These are phyloP conservation scores for Beauveria sp. DNA, from an alignment of 2,329 filamentous ascomycete genomes.

Conservation along the genomic window DNA sequence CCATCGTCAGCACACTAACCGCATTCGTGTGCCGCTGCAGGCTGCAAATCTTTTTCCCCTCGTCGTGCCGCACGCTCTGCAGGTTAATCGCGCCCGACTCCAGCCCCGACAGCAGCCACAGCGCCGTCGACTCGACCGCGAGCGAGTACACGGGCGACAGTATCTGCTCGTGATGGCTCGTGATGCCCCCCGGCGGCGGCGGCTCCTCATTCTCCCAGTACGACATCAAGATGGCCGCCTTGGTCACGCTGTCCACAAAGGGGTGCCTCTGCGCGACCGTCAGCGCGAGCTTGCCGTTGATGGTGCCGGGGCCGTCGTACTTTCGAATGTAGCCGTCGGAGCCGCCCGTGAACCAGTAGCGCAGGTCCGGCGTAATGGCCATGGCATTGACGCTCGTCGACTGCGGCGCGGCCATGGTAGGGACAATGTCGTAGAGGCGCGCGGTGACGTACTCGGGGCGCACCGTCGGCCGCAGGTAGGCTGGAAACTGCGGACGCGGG, in stretches of 20 bases:
- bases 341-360: conserved; percentile 91
- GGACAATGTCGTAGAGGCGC: conserved; percentile 83
- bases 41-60: conserved; percentile 79
- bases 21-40: conserved; percentile 82
- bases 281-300: conserved; percentile 86
- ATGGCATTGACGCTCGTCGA: conserved; percentile 93
- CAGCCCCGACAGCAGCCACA: conserved; percentile 86
- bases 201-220: conserved; percentile 98
- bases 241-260: conserved; percentile 94
- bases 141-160: conserved; percentile 92
- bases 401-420: conserved; percentile 93
- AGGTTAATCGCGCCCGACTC: conserved; percentile 90
- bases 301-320: conserved; percentile 90
- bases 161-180: conserved; percentile 48
- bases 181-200: conserved; percentile 23
- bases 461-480: conserved; percentile 47
- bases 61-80: conserved; percentile 87
- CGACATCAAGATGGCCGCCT: conserved; percentile 86
- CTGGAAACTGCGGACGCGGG: conserved; percentile 17
- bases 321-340: conserved; percentile 94
- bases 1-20: conserved; percentile 76
- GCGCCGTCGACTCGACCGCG: conserved; percentile 77
- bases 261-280: conserved; percentile 94
- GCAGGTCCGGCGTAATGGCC: conserved; percentile 84
- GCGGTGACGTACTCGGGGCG: conserved; percentile 74